Conservation (phyloP, 2,329 filamentous ascomycete genomes). For the Aspergillus ibericus region DNA sequence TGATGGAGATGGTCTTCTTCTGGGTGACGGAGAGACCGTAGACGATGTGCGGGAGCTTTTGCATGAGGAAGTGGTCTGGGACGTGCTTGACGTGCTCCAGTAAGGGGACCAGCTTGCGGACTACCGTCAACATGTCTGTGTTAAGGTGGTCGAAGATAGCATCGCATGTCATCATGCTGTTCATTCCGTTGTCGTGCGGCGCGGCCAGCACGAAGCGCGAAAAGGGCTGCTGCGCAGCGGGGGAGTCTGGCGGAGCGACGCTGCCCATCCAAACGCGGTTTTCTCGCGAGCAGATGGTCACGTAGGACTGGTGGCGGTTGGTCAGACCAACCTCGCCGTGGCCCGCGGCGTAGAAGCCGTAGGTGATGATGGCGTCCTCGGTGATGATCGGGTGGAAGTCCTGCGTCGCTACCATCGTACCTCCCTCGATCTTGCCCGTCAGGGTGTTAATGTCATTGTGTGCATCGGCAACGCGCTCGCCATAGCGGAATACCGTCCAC, state of each 20-base stretch:
- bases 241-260: background rate
- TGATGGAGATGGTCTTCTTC: slow-evolving; percentile 1
- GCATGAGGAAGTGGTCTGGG: slow-evolving; percentile 1
- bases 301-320: slow-evolving; percentile 3
- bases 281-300: background rate
- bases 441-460: slow-evolving; percentile 1
- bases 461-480: background rate
- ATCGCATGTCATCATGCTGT: slow-evolving; percentile 3
- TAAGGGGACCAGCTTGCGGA: slow-evolving; percentile 1
- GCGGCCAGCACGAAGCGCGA: slow-evolving; percentile 5
- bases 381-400: slow-evolving; percentile 3
- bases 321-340: slow-evolving; percentile 3
- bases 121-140: background rate
- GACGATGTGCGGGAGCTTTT: slow-evolving; percentile 6
- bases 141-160: slow-evolving; percentile 1
- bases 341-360: slow-evolving; percentile 5
- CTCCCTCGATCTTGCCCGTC: background rate
- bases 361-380: slow-evolving; percentile 6
- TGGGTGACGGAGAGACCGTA: slow-evolving; percentile 6
- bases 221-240: background rate
- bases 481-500: slow-evolving; percentile 3
- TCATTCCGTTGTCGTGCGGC: slow-evolving; percentile 6
- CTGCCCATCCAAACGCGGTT: slow-evolving; percentile 2
- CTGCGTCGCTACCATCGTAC: slow-evolving; percentile 1
- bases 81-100: slow-evolving; percentile 1